Percentiles rank a stretch among this genome's conserved stretches.
These are phyloP conservation scores for Lumnitzera racemosa DNA, from an alignment of 345 rosid genomes.

Conservation along the genomic window DNA sequence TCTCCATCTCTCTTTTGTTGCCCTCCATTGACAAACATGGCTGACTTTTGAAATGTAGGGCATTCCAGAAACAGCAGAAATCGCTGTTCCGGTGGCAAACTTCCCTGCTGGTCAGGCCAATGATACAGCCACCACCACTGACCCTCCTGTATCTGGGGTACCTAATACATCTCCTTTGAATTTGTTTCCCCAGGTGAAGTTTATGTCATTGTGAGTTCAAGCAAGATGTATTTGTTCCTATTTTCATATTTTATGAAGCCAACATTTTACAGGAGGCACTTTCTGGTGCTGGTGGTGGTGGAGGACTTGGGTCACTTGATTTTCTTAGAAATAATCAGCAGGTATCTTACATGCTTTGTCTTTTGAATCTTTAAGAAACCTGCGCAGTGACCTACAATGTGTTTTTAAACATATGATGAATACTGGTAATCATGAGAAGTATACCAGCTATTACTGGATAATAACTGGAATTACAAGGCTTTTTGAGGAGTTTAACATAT, in stretches of 20 bases:
- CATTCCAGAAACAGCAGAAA: constrained; percentile 79
- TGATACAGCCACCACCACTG: constrained; percentile 46
- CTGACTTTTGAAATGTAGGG: constrained; percentile 51
- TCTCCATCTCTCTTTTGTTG: constrained; percentile 1
- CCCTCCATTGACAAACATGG: neutral
- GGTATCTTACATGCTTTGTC: constrained; percentile 25
- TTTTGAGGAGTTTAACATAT: neutral
- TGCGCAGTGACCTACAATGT: neutral
- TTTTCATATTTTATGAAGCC: constrained; percentile 10
- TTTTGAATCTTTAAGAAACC: constrained; percentile 1
- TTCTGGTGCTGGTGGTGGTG: constrained; percentile 53
- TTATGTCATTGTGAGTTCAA: constrained; percentile 7
- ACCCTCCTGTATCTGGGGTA: constrained; percentile 54
- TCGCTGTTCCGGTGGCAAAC: constrained; percentile 58
- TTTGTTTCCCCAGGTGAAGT: constrained; percentile 85
- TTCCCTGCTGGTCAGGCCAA: constrained; percentile 36
- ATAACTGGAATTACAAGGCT: neutral
- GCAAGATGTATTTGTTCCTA: neutral
- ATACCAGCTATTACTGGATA: too few species aligned
- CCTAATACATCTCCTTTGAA: constrained; percentile 95
- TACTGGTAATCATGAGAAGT: too few species aligned
- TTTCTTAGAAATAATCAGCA: constrained; percentile 92
- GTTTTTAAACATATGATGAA: too few species aligned
- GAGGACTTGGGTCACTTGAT: constrained; percentile 80
- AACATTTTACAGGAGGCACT: constrained; percentile 46